Base-by-base conservation (phyloP, 2,329 filamentous ascomycete genomes). In the Sporothrix brasiliensis region DNA sequence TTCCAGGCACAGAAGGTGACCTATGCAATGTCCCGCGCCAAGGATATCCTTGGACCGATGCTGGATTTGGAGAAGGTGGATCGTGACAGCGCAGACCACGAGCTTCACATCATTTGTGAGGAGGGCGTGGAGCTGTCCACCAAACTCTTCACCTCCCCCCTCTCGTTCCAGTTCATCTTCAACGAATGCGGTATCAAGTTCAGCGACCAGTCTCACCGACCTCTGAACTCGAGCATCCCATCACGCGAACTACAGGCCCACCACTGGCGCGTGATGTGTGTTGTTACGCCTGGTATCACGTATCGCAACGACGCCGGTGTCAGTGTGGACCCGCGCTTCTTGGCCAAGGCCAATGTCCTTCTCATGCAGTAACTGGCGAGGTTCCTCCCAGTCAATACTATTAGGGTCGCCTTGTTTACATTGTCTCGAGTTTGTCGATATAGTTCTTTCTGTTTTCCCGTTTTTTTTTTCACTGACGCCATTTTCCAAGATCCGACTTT, bases 231-330 rank as follows among this genome's bases (percentile, higher is more conserved):
- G 30, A 73, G 76, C 49, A 74, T 79, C 39, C 79, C 83, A 49
- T 78, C 81, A 0, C 76, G 79, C 69, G 79, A 82, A 67, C 76
- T 87, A 24, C 84, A 87, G 77, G 78, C 80, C 6, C 80, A 81
- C 74, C 84, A 87, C 74, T 83, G 80, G 77, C 82, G 85, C 5
- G 77, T 88, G n/a, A 82, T 83, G 68, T 79, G 87, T 1, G 83
- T 85, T 39, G 83, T 85, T 5, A 87, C 86, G 0, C 86, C 86
- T 0, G 81, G 84, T 10, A 81, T 88, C 60, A 87, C 84, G 1
- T 82, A 85, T 74, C 81, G 85, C 44, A 85, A 86, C 73, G 85
- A 87, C 50, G 81, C 78, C 1, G 83, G 82, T 16, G 75, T 77
- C 58, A 81, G 80, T 69, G 82, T 85, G 60, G 79, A 81, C 34